A percentile compares a stretch with the other conserved stretches of the same genome.
These are phyloP conservation scores for Daldinia grandis DNA, from an alignment of 495 filamentous ascomycete species.

Conservation along the genomic window DNA sequence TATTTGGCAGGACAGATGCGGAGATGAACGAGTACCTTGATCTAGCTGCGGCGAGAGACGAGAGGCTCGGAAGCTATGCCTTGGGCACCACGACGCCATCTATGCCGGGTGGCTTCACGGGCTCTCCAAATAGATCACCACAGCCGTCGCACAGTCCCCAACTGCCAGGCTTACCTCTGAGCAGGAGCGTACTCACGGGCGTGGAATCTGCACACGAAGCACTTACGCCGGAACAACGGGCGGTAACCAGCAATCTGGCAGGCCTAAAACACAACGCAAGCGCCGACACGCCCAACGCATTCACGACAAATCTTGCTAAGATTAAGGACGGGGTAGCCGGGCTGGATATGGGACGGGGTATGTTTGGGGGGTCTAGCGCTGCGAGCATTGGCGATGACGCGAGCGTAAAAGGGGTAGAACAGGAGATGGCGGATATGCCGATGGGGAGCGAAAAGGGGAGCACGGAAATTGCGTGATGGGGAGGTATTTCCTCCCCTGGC, in stretches of 20 bases:
- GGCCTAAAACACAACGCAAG: constrained; percentile 53
- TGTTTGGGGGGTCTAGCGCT: constrained; percentile 32
- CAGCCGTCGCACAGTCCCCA: constrained; percentile 14
- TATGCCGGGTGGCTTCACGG: constrained; percentile 19
- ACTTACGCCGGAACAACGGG: constrained; percentile 47
- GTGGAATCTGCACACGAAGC: constrained; percentile 53
- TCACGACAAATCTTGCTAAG: constrained; percentile 48
- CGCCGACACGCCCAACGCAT: constrained; percentile 50
- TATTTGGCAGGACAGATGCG: constrained; percentile 81
- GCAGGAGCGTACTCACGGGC: constrained; percentile 54
- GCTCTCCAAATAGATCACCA: background rate
- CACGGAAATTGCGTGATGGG: constrained; percentile 20
- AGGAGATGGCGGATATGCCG: constrained; percentile 46
- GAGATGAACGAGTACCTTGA: constrained; percentile 88
- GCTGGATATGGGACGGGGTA: constrained; percentile 50
- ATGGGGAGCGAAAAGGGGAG: constrained; percentile 17
- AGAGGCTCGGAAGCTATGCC: constrained; percentile 40
- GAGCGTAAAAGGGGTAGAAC: constrained; percentile 24
- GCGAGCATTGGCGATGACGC: background rate
- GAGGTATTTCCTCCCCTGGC: background rate
- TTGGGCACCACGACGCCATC: constrained; percentile 12
- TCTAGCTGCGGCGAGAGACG: constrained; percentile 45
- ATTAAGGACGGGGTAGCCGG: constrained; percentile 59
- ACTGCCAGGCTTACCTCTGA: constrained; percentile 47
- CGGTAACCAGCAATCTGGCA: constrained; percentile 21